Conservation (phyloP, 176 grass and related monocot species). For the Chrysopogon serrulatus region DNA sequence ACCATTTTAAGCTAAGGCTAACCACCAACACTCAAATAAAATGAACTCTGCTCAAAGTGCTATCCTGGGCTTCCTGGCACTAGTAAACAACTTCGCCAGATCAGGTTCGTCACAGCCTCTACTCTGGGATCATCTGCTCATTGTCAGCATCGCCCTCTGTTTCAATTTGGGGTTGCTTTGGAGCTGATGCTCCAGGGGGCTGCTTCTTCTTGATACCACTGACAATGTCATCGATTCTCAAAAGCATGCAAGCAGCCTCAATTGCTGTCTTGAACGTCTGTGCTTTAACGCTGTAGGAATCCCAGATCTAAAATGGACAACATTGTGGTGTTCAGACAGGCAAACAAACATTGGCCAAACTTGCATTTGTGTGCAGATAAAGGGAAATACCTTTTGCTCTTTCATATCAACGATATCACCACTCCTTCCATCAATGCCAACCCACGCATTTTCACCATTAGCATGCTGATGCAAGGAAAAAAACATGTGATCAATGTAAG, state of each 20-base stretch:
- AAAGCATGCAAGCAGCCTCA: conserved; percentile 88
- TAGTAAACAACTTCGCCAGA: conserved; percentile 7
- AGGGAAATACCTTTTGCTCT: conserved; percentile 62
- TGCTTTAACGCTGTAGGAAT: conserved; percentile 92
- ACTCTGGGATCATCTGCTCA: conserved; percentile 95
- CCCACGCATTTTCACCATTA: conserved; percentile 89
- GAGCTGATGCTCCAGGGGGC: conserved; percentile 63
- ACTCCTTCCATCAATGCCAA: conserved; percentile 82
- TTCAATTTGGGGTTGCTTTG: conserved; percentile 80
- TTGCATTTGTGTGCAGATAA: not conserved
- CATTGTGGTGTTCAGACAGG: not conserved
- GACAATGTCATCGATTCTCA: conserved; percentile 95
- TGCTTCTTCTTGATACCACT: conserved; percentile 94
- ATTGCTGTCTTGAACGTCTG: conserved; percentile 99
- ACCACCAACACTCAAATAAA: conserved; percentile 5
- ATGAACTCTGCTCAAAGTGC: conserved; percentile 1
- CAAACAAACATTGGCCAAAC: not conserved
- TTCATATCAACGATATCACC: conserved; percentile 96
- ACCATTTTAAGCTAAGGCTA: conserved; percentile 2
- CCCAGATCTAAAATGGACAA: conserved; percentile 69
- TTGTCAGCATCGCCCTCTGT: conserved; percentile 83
- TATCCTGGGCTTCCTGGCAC: conserved; percentile 2
- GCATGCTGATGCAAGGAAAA: conserved; percentile 59
- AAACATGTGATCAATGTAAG: not conserved
- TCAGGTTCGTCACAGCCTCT: conserved; percentile 11